These are phyloP conservation scores for Amanita molliuscula DNA, from an alignment of 768 basidiomycete species.

Conservation along the genomic window DNA sequence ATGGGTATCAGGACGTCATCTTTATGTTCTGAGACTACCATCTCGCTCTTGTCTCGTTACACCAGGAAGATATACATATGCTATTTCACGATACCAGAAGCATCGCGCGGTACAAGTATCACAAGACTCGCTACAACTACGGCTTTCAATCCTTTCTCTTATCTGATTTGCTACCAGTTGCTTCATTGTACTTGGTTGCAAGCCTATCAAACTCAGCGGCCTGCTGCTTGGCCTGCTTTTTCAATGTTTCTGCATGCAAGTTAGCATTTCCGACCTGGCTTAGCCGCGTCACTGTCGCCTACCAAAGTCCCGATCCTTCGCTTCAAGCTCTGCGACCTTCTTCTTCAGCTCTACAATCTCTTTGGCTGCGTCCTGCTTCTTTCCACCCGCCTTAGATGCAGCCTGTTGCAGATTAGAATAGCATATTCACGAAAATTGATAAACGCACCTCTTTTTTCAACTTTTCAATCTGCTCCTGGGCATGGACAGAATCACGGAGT, in stretches of 20 bases:
- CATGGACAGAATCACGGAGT: constrained; percentile 81
- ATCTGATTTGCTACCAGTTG: constrained; percentile 42
- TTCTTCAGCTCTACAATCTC: constrained; percentile 62
- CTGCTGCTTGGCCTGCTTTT: constrained; percentile 75
- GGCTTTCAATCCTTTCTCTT: constrained; percentile 52
- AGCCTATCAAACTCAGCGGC: constrained; percentile 76
- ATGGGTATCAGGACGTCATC: too few species aligned
- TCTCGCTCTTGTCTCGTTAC: too few species aligned
- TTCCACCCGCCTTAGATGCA: constrained; percentile 10
- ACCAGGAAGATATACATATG: too few species aligned
- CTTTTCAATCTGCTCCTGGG: constrained; percentile 80
- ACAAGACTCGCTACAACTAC: too few species aligned
- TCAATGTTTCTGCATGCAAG: constrained; percentile 48
- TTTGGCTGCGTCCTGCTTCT: constrained; percentile 33
- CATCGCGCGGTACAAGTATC: too few species aligned
- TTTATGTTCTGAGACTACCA: too few species aligned
- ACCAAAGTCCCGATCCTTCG: constrained; percentile 62
- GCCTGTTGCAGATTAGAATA: constrained; percentile 5
- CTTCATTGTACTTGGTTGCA: constrained; percentile 65
- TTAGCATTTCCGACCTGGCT: neutral
- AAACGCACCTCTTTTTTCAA: constrained; percentile 51
- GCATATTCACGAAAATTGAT: neutral
- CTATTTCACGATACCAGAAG: too few species aligned
- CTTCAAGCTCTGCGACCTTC: constrained; percentile 46
- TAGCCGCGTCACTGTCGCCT: constrained; percentile 10